Evolutionary conservation across 495 filamentous ascomycete genomes (phyloP), one percentile per base, ranked within the genome.

Genomic region (Terfezia boudieri): DNA sequence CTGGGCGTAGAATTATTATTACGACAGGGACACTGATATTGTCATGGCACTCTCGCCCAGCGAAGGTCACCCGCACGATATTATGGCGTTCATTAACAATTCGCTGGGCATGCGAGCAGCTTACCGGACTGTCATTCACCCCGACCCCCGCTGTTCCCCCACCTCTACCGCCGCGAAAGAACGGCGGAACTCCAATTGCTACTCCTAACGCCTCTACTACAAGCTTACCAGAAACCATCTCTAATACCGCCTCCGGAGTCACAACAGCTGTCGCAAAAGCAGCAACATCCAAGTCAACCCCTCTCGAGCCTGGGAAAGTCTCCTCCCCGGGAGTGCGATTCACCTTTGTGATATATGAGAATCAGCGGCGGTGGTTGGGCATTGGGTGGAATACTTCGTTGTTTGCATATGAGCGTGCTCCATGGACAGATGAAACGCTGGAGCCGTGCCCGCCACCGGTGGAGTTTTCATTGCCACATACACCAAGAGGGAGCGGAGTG

Each of bases 381-480:
- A 72, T 96, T 17, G 90, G 90, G 4, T 99, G 90, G 90, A 96
- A 92, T 0, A 80, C 80, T 11, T 90, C 81, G 7, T 68, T 96
- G 37, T 83, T 98, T 58, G 78, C 84, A 0, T 84, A 94, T 58
- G 90, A 99, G 63, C 76, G 90, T 36, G 75, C 78, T 7, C 71
- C 88, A 1, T 99, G 88, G 87, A 95, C 92, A 6, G 90, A 99
- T 62, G 92, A 99, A 66, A 84, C 95, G 64, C 74, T 94, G 50
- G 90, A 94, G 57, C 57, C 79, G 0, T 79, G 84, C 20, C 79
- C 85, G 4, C 67, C 79, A 4, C 86, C 83, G 54, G 84, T 89
- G 43, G 71, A 81, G 23, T 99, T 95, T 58, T 79, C 84, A 55
- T 70, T 96, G 12, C 90, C 90, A 1, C 82, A 90, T 55, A 86